Base-by-base conservation (phyloP, 1,284 basidiomycete genomes). In the Apiotrichum akiyoshidainum region DNA sequence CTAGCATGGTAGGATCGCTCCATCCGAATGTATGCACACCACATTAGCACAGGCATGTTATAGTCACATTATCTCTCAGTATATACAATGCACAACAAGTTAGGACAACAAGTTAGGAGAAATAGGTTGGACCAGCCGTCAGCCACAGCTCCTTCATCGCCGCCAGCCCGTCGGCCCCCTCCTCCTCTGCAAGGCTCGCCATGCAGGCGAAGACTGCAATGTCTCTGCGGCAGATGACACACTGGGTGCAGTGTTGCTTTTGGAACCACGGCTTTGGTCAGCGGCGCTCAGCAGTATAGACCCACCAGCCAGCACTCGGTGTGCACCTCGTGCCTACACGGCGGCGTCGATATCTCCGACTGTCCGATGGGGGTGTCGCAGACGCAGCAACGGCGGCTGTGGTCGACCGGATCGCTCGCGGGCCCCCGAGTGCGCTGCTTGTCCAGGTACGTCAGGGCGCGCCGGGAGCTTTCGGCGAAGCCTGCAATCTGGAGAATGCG, bases 71-170 rank as follows among this genome's bases (percentile, higher is more conserved):
- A 16, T 39, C n/a, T n/a, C n/a, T n/a, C 16, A 17, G n/a, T 17
- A 17, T 17, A 41, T 39, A 16, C 37, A 13, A 12, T 10, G n/a
- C n/a, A n/a, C n/a, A n/a, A n/a, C n/a, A n/a, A n/a, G n/a, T 11
- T 8, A 11, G 39, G 5, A 11, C 10, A 11, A 42, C 6, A 6
- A n/a, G 17, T 44, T n/a, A 19, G 34, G 35, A 40, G 26, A 39
- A 50, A 35, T 50, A 50, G n/a, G 39, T 19, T 19, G 35, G 34
- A 5, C 39, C 48, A 9, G 34, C 35, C 2, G 48, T 50, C 34
- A 50, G n/a, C 48, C 48, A 50, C 48, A 50, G 22, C n/a, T 40
- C 48, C 48, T 50, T 50, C 19, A 39, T 26, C 48, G 37, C 17
- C 46, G 34, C 33, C 14, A 39, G n/a, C 4, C 37, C 35, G 12